Percentiles rank a stretch among this genome's conserved stretches.
Conservation (phyloP, 2,329 filamentous ascomycete species). For the Aspergillus arachidicola region DNA sequence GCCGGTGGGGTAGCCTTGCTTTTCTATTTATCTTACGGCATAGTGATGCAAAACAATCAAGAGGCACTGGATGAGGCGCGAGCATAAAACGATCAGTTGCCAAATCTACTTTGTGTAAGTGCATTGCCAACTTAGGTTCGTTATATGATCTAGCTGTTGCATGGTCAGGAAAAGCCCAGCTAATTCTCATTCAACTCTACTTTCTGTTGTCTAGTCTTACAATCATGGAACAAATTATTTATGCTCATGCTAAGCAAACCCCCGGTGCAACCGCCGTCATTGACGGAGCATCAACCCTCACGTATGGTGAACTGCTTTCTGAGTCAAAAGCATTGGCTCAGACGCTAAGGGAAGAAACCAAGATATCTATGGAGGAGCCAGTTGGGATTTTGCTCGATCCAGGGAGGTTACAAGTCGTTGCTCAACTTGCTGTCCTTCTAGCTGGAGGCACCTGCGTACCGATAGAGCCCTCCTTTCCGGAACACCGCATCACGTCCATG, state of each 20-base stretch:
- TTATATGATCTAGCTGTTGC: not conserved
- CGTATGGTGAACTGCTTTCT: slow-evolving; percentile 1
- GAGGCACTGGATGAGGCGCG: not conserved
- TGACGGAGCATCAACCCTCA: not conserved
- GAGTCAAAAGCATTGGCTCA: not conserved
- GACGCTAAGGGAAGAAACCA: not conserved
- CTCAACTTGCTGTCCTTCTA: slow-evolving; percentile 6
- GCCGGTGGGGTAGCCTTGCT: not conserved
- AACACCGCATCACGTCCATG: slow-evolving; percentile 2
- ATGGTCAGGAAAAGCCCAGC: not conserved
- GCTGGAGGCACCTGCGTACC: slow-evolving; percentile 7
- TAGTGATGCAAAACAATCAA: not conserved
- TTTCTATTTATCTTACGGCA: not conserved
- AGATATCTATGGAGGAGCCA: slow-evolving; percentile 1
- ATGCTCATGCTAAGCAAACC: not conserved
- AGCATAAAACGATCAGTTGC: not conserved
- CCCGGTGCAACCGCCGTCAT: slow-evolving; percentile 1
- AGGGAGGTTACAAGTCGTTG: slow-evolving; percentile 1
- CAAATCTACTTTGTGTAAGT: not conserved
- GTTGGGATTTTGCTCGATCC: slow-evolving; percentile 5
- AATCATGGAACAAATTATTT: slow-evolving; percentile 4
- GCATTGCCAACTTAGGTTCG: not conserved
- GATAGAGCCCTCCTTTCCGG: slow-evolving; percentile 8
- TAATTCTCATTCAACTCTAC: not conserved
- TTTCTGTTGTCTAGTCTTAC: not conserved